Conservation (phyloP, 805 yeast species). For the Saccharomycopsis sp. region DNA sequence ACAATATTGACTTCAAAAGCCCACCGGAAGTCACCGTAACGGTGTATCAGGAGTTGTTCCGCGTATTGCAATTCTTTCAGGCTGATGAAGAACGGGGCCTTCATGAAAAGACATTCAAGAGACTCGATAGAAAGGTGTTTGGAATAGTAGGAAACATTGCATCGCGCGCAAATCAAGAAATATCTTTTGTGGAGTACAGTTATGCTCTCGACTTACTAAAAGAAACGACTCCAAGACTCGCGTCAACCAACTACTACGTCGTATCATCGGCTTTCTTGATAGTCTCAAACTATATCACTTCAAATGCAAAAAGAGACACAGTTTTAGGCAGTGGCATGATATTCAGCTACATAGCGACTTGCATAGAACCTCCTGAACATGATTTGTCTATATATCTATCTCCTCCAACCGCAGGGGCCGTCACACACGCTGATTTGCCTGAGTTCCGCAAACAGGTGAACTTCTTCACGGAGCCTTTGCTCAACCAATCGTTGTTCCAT, state of each 20-base stretch:
- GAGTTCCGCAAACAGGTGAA: background rate
- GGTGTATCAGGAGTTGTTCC: background rate
- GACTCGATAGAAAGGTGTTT: slow-evolving; percentile 14
- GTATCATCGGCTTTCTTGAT: slow-evolving; percentile 12
- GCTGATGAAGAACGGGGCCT: background rate
- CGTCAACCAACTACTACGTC: slow-evolving; percentile 6
- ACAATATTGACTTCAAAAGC: background rate
- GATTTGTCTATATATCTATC: background rate
- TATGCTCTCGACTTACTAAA: background rate
- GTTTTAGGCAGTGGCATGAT: slow-evolving; percentile 4
- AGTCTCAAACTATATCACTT: slow-evolving; percentile 14
- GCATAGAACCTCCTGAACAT: background rate
- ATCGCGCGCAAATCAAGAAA: slow-evolving; percentile 6
- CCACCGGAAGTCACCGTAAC: background rate
- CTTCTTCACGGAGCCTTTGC: slow-evolving; percentile 19
- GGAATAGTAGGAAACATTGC: slow-evolving; percentile 16
- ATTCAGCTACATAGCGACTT: background rate
- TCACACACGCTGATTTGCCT: background rate
- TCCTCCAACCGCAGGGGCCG: background rate
- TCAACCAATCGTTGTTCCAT: slow-evolving; percentile 20
- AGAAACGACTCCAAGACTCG: background rate
- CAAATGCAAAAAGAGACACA: slow-evolving; percentile 7
- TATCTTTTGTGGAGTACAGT: background rate
- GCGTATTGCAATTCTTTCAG: background rate
- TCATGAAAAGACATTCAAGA: slow-evolving; percentile 6